Percentiles rank a stretch among this genome's conserved stretches.
Conservation (phyloP, 257 asterid species). For the Scutellaria minor region DNA sequence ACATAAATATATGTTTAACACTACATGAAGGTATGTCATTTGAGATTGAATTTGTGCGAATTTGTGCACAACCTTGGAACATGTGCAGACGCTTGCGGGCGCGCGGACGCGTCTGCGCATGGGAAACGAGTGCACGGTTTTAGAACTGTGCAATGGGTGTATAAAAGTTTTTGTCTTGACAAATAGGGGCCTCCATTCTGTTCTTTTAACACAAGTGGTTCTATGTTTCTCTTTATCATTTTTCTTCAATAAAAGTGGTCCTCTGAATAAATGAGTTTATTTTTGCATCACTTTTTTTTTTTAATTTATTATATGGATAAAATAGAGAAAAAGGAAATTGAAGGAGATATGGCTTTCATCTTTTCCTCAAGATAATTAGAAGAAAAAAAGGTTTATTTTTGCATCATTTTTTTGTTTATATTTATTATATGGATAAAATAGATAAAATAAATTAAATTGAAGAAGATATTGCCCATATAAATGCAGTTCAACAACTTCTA, state of each 20-base stretch:
- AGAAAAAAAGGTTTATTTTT: neutral
- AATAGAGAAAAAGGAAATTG: neutral
- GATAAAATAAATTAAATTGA: neutral
- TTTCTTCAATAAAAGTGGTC: neutral
- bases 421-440: constrained; percentile 16
- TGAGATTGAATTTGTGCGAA: no score
- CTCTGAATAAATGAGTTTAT: neutral
- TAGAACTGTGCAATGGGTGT: no score
- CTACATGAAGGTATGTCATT: no score
- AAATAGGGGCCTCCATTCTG: constrained; percentile 2
- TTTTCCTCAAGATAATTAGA: neutral
- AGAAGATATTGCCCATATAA: constrained; percentile 15
- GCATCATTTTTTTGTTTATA: neutral
- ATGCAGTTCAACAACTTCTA: constrained; percentile 35
- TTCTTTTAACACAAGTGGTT: constrained; percentile 4
- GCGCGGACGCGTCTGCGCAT: no score
- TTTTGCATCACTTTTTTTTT: neutral
- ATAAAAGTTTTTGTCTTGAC: neutral
- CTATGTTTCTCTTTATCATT: neutral
- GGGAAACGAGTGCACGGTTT: no score
- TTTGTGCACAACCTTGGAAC: no score
- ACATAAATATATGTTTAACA: no score
- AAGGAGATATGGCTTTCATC: neutral
- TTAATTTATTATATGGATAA: neutral
- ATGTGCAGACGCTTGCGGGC: no score